phyloP scores from a whole-genome alignment of 208 protist genomes.

The Leishmania tropica region DNA sequence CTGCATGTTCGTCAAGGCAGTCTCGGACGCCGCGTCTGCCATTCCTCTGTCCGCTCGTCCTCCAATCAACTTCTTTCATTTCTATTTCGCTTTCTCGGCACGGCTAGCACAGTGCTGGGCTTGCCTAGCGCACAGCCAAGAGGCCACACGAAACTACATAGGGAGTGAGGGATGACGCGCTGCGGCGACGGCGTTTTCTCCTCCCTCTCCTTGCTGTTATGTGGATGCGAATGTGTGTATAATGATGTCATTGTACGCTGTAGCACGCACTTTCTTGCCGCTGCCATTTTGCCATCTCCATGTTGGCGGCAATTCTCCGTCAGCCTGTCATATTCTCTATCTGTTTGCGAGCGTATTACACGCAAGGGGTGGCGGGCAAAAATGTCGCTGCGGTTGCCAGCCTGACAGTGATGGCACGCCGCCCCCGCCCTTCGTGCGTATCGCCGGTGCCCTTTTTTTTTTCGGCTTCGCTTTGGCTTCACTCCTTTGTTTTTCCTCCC shows the following conservation, averaged over 20 bases:
- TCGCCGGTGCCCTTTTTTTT: too few species aligned
- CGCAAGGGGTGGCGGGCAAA: too few species aligned
- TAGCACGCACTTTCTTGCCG: too few species aligned
- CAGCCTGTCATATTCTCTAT: too few species aligned
- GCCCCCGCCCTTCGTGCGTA: too few species aligned
- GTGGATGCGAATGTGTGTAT: background rate
- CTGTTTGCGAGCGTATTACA: too few species aligned
- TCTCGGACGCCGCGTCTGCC: background rate
- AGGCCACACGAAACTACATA: background rate
- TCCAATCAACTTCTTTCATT: background rate
- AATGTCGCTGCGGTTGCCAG: too few species aligned
- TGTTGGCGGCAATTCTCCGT: too few species aligned
- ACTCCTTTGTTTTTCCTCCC: too few species aligned
- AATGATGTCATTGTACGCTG: background rate
- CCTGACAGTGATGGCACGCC: too few species aligned
- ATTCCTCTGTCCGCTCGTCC: background rate
- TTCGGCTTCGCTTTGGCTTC: too few species aligned
- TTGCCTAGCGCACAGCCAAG: background rate
- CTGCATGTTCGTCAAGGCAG: background rate
- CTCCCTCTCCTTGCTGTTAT: background rate
- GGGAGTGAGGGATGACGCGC: background rate
- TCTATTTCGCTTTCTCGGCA: background rate
- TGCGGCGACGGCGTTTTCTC: conserved; percentile 2
- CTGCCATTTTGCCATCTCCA: too few species aligned
- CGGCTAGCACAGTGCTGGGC: background rate